These are phyloP conservation scores for Saccharomycopsis oosterbeekiorum DNA, from an alignment of 805 yeast genomes.

Conservation along the genomic window DNA sequence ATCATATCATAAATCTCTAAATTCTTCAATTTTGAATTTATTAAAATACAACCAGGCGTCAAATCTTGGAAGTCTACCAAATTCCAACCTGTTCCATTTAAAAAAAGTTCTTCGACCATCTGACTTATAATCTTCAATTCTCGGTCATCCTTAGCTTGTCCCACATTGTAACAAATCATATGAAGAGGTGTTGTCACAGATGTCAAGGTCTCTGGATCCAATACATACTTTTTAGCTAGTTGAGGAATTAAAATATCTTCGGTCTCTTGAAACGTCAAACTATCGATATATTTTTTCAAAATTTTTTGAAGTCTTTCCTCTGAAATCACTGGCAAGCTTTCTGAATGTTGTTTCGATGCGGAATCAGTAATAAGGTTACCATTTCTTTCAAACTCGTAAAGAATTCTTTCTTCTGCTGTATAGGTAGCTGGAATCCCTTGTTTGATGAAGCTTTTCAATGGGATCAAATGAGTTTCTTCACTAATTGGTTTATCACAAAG, in stretches of 20 bases:
- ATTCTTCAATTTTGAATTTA: conserved; percentile 37
- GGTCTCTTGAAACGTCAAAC: not conserved
- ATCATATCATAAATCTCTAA: conserved; percentile 37
- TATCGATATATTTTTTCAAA: not conserved
- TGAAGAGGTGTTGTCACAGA: conserved; percentile 77
- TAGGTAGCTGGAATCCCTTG: conserved; percentile 77
- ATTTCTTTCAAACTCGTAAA: conserved; percentile 34
- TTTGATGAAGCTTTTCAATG: conserved; percentile 38
- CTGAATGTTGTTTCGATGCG: not conserved
- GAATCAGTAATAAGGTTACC: not conserved
- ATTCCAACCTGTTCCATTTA: conserved; percentile 92
- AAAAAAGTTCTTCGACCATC: conserved; percentile 59
- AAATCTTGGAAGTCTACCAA: conserved; percentile 58
- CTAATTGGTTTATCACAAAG: conserved; percentile 44
- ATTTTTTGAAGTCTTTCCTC: not conserved
- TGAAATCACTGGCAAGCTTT: not conserved
- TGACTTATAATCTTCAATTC: not conserved
- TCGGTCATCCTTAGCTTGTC: conserved; percentile 23
- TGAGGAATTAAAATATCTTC: not conserved
- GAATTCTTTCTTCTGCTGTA: conserved; percentile 66
- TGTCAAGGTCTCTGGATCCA: conserved; percentile 17
- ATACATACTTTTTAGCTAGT: not conserved
- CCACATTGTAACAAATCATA: conserved; percentile 44
- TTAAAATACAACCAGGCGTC: conserved; percentile 79
- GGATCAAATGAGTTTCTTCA: conserved; percentile 30